Percentiles rank a stretch among this genome's conserved stretches.
Conservation (phyloP, 2,329 filamentous ascomycete genomes). For the Hypoxylon sp. region DNA sequence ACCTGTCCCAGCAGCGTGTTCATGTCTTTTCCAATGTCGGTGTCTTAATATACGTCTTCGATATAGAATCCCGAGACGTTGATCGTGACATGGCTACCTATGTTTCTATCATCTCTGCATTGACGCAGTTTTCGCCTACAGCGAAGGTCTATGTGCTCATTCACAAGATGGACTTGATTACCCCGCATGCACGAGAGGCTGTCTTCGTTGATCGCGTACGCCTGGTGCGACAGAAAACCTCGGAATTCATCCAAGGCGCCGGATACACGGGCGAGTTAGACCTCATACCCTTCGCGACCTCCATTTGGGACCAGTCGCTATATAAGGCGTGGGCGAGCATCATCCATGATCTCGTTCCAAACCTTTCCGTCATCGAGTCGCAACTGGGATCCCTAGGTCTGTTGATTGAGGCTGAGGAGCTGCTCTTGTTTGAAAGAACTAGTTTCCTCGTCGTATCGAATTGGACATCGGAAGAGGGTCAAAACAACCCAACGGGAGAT, state of each 20-base stretch:
- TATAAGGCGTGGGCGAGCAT: slow-evolving; percentile 99
- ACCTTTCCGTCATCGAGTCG: slow-evolving; percentile 87
- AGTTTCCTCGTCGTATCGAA: slow-evolving; percentile 97
- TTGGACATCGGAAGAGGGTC: slow-evolving; percentile 82
- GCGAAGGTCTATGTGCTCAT: slow-evolving; percentile 95
- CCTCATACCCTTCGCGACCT: slow-evolving; percentile 92
- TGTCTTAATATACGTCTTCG: slow-evolving; percentile 98
- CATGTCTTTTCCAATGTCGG: slow-evolving; percentile 98
- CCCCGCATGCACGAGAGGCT: slow-evolving; percentile 80
- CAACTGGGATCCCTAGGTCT: slow-evolving; percentile 87
- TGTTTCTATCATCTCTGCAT: slow-evolving; percentile 87
- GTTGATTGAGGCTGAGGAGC: slow-evolving; percentile 91
- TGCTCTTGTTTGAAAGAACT: slow-evolving; percentile 94
- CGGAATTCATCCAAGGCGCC: slow-evolving; percentile 65
- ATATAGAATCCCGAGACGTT: slow-evolving; percentile 96
- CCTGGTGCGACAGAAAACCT: slow-evolving; percentile 81
- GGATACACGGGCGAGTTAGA: slow-evolving; percentile 67
- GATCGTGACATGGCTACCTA: slow-evolving; percentile 95
- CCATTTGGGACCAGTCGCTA: slow-evolving; percentile 98
- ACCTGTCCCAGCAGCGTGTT: slow-evolving; percentile 92
- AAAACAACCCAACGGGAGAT: slow-evolving; percentile 88
- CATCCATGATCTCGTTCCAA: slow-evolving; percentile 97
- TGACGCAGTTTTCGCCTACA: slow-evolving; percentile 84
- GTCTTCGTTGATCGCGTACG: slow-evolving; percentile 88
- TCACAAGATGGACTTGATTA: slow-evolving; percentile 98